Conservation (phyloP, 108 stramenopile species). For the Cylindrotheca fusiformis region DNA sequence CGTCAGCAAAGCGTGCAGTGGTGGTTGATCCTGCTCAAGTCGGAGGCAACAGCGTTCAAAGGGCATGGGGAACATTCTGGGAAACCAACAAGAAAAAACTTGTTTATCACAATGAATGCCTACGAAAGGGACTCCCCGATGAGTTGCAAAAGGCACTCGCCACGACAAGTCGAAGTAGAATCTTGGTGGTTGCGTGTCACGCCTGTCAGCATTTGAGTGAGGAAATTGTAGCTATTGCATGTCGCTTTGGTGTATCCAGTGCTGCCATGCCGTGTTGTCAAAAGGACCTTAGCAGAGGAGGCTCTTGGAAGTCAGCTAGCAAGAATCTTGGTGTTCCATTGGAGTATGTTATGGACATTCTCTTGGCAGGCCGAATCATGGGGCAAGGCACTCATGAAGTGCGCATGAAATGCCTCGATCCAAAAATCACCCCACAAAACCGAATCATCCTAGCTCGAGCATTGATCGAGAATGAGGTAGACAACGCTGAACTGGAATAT, state of each 20-base stretch:
- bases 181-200: slow-evolving; percentile 78
- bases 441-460: slow-evolving; percentile 45
- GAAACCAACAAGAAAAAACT: slow-evolving; percentile 31
- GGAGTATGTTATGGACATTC: slow-evolving; percentile 60
- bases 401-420: slow-evolving; percentile 67
- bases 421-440: slow-evolving; percentile 61
- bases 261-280: slow-evolving; percentile 83
- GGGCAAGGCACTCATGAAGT: slow-evolving; percentile 49
- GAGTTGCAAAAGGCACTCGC: slow-evolving; percentile 45
- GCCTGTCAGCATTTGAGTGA: slow-evolving; percentile 82
- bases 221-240: slow-evolving; percentile 62
- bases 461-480: background rate
- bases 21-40: slow-evolving; percentile 64
- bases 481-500: background rate
- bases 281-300: slow-evolving; percentile 50
- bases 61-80: slow-evolving; percentile 41
- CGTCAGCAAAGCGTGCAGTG: slow-evolving; percentile 40
- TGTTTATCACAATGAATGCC: slow-evolving; percentile 67
- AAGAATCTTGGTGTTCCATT: slow-evolving; percentile 41
- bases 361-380: slow-evolving; percentile 67
- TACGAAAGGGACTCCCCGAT: slow-evolving; percentile 61
- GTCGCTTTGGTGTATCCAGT: slow-evolving; percentile 58
- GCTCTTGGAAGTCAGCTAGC: slow-evolving; percentile 39
- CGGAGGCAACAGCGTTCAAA: slow-evolving; percentile 42
- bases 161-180: slow-evolving; percentile 18